These are phyloP conservation scores for Polytolypa hystricis DNA, from an alignment of 2,329 filamentous ascomycete species.

Conservation along the genomic window DNA sequence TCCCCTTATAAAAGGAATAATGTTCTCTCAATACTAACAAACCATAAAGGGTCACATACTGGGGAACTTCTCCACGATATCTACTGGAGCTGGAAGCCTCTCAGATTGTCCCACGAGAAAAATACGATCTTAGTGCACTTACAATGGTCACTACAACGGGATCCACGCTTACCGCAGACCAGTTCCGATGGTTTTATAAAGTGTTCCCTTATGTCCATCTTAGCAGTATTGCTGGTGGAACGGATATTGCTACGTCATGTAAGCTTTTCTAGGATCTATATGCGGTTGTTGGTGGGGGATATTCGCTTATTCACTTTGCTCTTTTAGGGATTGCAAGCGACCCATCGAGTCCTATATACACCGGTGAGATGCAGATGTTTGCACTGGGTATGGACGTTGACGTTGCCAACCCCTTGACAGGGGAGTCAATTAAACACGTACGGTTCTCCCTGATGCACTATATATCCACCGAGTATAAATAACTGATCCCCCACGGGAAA, in stretches of 20 bases:
- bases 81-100: conserved; percentile 32
- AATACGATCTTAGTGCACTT: conserved; percentile 29
- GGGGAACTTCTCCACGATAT: conserved; percentile 36
- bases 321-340: conserved; percentile 26
- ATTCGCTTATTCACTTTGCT: too few relatives aligned
- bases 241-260: conserved; percentile 35
- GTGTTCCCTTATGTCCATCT: conserved; percentile 32
- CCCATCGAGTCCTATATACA: conserved; percentile 32
- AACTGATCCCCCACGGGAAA: too few relatives aligned
- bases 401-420: conserved; percentile 30
- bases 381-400: conserved; percentile 39
- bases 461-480: too few relatives aligned
- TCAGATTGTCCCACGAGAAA: conserved; percentile 23
- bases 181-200: conserved; percentile 37
- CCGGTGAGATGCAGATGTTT: conserved; percentile 37
- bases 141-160: conserved; percentile 37
- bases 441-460: too few relatives aligned
- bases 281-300: too few relatives aligned
- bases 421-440: conserved; percentile 21
- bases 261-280: conserved; percentile 1
- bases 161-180: conserved; percentile 31
- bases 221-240: conserved; percentile 36
- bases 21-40: background rate
- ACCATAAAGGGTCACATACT: conserved; percentile 26
- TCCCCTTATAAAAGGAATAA: too few relatives aligned